Evolutionary conservation across 1,284 basidiomycete species (phyloP).

Genomic region (Singerocomus inundabilis): DNA sequence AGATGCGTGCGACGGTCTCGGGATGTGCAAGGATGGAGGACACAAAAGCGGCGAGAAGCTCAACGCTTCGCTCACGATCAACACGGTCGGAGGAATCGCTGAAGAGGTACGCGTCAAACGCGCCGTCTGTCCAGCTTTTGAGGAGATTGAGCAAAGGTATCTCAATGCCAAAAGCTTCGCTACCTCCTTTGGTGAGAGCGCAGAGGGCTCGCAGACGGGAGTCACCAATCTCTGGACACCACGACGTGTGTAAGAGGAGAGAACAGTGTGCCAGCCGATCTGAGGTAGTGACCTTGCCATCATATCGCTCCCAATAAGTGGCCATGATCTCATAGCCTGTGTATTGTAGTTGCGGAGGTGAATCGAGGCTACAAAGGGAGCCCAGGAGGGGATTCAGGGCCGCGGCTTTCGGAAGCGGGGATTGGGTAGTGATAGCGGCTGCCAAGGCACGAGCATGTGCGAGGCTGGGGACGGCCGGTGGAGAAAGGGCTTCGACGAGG

Average conservation of each 20-base stretch:
- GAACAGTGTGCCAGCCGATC: constrained; percentile 63
- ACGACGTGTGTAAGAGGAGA: constrained; percentile 52
- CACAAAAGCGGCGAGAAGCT: constrained; percentile 56
- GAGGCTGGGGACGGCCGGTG: constrained; percentile 58
- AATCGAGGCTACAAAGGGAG: constrained; percentile 51
- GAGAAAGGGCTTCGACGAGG: constrained; percentile 50
- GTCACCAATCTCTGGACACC: constrained; percentile 68
- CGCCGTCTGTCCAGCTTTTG: constrained; percentile 60
- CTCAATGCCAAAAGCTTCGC: constrained; percentile 66
- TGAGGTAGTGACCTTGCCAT: constrained; percentile 46
- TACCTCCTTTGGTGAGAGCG: constrained; percentile 56
- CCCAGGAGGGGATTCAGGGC: constrained; percentile 55
- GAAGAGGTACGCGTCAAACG: constrained; percentile 53
- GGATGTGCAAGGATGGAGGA: constrained; percentile 46
- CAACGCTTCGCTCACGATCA: constrained; percentile 62
- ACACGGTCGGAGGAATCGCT: constrained; percentile 42
- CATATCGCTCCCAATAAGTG: constrained; percentile 60
- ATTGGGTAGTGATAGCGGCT: constrained; percentile 40
- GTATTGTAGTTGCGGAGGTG: constrained; percentile 55
- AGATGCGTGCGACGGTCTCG: constrained; percentile 56
- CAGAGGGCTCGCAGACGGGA: constrained; percentile 62
- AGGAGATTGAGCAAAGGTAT: constrained; percentile 51
- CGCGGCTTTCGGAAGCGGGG: constrained; percentile 48
- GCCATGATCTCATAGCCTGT: constrained; percentile 70
- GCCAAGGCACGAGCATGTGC: constrained; percentile 46